phyloP scores from a whole-genome alignment of 164 flowering plant genomes.

The Echeveria elegans region DNA sequence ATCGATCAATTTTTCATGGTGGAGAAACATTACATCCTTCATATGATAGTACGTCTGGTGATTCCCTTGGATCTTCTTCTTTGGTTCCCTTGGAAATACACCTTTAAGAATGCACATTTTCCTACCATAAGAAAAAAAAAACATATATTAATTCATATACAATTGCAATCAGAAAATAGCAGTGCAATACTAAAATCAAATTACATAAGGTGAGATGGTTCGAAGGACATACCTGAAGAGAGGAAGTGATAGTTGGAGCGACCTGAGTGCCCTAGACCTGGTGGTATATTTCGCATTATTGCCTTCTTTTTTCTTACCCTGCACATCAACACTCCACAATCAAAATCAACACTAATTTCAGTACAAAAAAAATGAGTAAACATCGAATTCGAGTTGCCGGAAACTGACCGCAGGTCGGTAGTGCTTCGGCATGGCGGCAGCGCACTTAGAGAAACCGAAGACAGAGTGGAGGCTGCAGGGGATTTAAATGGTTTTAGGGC shows the following conservation, averaged over 20 bases:
- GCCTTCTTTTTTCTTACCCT: constrained; percentile 98
- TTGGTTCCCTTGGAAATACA: constrained; percentile 79
- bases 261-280: constrained; percentile 61
- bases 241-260: constrained; percentile 51
- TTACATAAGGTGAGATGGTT: too few species aligned
- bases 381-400: background rate
- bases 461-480: background rate
- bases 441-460: background rate
- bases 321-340: background rate
- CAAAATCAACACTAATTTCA: background rate
- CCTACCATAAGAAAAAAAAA: constrained; percentile 28
- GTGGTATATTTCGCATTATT: constrained; percentile 78
- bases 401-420: constrained; percentile 66
- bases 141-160: background rate
- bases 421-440: constrained; percentile 62
- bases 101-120: constrained; percentile 80
- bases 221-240: constrained; percentile 49
- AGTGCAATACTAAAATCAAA: too few species aligned
- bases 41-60: constrained; percentile 83
- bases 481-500: background rate
- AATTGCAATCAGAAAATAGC: background rate
- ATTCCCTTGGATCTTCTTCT: constrained; percentile 82
- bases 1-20: constrained; percentile 69
- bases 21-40: constrained; percentile 70
- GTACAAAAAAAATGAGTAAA: background rate